Conservation (phyloP, 306 rosid genomes). For the Geum urbanum region DNA sequence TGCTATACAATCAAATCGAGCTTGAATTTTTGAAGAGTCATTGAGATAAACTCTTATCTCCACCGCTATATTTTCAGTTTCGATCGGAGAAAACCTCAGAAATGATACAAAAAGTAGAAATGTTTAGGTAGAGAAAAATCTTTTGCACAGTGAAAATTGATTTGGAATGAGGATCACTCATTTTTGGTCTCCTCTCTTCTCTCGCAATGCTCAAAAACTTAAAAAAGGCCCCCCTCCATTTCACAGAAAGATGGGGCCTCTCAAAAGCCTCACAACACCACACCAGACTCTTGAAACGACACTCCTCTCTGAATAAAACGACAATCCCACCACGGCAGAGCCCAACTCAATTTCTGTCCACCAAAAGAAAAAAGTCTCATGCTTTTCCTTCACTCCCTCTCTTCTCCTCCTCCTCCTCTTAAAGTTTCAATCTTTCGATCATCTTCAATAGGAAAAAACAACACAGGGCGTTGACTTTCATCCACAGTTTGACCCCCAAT, state of each 20-base stretch:
- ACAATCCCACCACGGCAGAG: slow-evolving; percentile 4
- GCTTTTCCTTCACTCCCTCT: slow-evolving; percentile 23
- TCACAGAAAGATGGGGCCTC: background rate
- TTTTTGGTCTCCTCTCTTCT: background rate
- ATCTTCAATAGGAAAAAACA: slow-evolving; percentile 3
- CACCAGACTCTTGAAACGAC: slow-evolving; percentile 26
- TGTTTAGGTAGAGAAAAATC: background rate
- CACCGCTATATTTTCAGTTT: no score
- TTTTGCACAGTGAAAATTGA: background rate
- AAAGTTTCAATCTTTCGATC: slow-evolving; percentile 15
- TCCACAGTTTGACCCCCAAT: slow-evolving; percentile 20
- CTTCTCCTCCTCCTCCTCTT: background rate
- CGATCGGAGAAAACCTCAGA: no score
- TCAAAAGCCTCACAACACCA: slow-evolving; percentile 8
- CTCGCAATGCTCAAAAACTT: no score
- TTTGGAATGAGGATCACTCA: background rate
- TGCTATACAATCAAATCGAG: no score
- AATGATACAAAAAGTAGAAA: background rate
- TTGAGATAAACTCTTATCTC: no score
- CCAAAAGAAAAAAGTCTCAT: slow-evolving; percentile 2
- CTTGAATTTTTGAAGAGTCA: no score
- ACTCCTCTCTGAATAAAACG: slow-evolving; percentile 31
- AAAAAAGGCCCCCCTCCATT: background rate
- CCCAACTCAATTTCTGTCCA: background rate
- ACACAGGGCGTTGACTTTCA: slow-evolving; percentile 21